A percentile compares a stretch with the other conserved stretches of the same genome.
Conservation (phyloP, 164 flowering plant species). For the Santalum album region DNA sequence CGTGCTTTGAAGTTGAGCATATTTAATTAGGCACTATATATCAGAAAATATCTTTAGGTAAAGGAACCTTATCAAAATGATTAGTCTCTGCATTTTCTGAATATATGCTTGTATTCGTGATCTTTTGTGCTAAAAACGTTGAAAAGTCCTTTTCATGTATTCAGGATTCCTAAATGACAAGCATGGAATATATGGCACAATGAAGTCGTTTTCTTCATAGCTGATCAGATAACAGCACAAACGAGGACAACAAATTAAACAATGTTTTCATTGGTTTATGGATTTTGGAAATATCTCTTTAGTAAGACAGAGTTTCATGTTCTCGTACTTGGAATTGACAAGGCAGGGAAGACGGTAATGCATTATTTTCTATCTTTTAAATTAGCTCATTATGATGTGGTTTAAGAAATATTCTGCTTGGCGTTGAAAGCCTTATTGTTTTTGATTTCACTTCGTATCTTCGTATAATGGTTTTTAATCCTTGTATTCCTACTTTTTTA, state of each 20-base stretch:
- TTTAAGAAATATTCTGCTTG: background rate
- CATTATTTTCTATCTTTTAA: conserved; percentile 7
- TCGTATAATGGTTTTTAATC: too few species aligned
- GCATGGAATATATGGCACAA: background rate
- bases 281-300: conserved; percentile 78
- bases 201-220: conserved; percentile 10
- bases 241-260: conserved; percentile 1
- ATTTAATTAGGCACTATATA: too few species aligned
- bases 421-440: background rate
- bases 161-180: background rate
- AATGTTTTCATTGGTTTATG: conserved; percentile 92
- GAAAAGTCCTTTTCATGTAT: too few species aligned
- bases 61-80: too few species aligned
- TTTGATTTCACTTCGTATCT: too few species aligned
- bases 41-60: too few species aligned
- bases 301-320: conserved; percentile 93
- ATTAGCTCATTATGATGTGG: background rate
- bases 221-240: conserved; percentile 5
- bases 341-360: conserved; percentile 94
- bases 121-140: background rate
- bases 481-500: background rate
- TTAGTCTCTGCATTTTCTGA: too few species aligned
- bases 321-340: conserved; percentile 94
- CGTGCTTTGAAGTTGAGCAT: too few species aligned
- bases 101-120: background rate